Evolutionary conservation across 495 filamentous ascomycete genomes (phyloP).

Genomic region (Penicillium subrubescens): DNA sequence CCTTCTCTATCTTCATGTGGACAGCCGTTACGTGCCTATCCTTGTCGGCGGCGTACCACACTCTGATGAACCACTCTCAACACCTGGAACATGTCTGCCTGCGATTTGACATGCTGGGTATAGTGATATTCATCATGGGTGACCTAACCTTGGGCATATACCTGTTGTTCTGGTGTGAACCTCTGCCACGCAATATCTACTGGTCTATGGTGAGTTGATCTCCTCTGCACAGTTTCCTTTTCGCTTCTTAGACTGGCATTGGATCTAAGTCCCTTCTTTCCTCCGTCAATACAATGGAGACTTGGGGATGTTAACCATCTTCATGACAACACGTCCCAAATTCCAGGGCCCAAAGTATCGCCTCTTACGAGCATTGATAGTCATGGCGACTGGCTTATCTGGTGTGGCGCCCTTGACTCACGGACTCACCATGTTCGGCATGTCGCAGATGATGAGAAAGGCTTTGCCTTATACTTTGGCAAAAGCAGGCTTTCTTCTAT

Average conservation of each 20-base stretch:
- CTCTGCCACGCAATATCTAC: slow-evolving; percentile 18
- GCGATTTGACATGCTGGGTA: slow-evolving; percentile 32
- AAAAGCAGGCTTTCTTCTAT: slow-evolving; percentile 35
- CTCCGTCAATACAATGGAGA: slow-evolving; percentile 22
- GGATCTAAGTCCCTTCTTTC: slow-evolving; percentile 12
- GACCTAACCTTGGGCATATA: slow-evolving; percentile 35
- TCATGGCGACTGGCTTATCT: slow-evolving; percentile 52
- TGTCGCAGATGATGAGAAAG: slow-evolving; percentile 41
- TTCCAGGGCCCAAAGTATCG: slow-evolving; percentile 48
- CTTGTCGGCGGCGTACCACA: slow-evolving; percentile 34
- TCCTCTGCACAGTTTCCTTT: neutral
- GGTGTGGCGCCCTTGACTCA: slow-evolving; percentile 51
- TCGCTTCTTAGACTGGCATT: neutral
- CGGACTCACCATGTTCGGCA: slow-evolving; percentile 46
- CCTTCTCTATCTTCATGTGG: slow-evolving; percentile 33
- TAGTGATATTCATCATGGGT: slow-evolving; percentile 23
- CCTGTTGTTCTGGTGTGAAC: slow-evolving; percentile 33
- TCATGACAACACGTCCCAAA: slow-evolving; percentile 38
- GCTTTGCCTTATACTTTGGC: slow-evolving; percentile 32
- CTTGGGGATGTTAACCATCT: slow-evolving; percentile 38
- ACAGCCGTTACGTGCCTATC: slow-evolving; percentile 25
- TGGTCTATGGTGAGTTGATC: slow-evolving; percentile 30
- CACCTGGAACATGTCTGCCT: slow-evolving; percentile 25
- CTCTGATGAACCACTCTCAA: slow-evolving; percentile 33
- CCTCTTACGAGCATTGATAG: slow-evolving; percentile 42